Evolutionary conservation across 1,284 basidiomycete genomes (phyloP).

Genomic region (Microbotryomycetes sp.): DNA sequence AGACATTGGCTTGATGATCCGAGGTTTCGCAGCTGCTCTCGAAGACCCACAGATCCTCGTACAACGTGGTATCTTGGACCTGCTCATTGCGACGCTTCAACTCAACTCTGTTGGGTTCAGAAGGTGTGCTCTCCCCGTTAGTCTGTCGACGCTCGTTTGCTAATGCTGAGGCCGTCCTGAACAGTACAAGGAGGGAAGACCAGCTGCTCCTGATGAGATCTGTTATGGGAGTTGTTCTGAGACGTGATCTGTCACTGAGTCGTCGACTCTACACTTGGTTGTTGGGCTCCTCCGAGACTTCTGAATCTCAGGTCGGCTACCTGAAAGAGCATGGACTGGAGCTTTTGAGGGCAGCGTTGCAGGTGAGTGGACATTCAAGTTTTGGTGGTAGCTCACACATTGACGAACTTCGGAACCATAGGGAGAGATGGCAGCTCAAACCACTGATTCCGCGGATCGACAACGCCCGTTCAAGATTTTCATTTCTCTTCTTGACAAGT

Average conservation of each 20-base stretch:
- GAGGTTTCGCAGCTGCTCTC: constrained; percentile 79
- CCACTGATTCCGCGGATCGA: constrained; percentile 61
- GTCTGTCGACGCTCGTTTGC: background rate
- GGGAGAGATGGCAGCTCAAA: constrained; percentile 61
- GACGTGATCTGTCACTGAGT: constrained; percentile 87
- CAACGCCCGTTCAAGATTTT: constrained; percentile 87
- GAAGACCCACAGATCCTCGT: constrained; percentile 87
- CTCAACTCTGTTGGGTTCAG: constrained; percentile 64
- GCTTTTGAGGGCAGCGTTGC: constrained; percentile 61
- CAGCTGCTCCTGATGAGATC: constrained; percentile 35
- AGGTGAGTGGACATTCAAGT: constrained; percentile 46
- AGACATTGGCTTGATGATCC: constrained; percentile 85
- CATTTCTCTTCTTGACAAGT: constrained; percentile 89
- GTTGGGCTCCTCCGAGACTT: constrained; percentile 69
- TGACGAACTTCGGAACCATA: constrained; percentile 38
- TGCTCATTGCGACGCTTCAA: constrained; percentile 66
- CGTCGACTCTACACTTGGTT: constrained; percentile 91
- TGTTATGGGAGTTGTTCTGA: constrained; percentile 60
- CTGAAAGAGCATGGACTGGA: constrained; percentile 62
- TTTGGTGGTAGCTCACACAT: constrained; percentile 6
- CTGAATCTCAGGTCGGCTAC: constrained; percentile 63
- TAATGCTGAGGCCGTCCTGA: background rate
- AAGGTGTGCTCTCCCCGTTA: constrained; percentile 57
- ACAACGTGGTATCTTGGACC: constrained; percentile 69
- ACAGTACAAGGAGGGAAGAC: constrained; percentile 31